These are phyloP conservation scores for Colletotrichum sp. DNA, from an alignment of 2,329 filamentous ascomycete genomes.

Conservation along the genomic window DNA sequence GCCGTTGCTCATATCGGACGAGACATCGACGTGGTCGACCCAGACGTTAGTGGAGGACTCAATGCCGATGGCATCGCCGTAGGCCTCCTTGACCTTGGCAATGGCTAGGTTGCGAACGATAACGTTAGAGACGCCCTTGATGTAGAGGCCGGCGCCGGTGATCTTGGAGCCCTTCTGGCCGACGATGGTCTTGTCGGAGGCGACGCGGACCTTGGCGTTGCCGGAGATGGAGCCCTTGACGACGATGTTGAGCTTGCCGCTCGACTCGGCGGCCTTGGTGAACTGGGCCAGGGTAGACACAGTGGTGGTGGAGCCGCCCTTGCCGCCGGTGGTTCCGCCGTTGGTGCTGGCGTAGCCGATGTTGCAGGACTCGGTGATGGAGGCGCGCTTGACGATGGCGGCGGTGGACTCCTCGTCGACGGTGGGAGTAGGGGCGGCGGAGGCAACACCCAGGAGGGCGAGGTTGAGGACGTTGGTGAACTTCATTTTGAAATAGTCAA, in stretches of 20 bases:
- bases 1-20: slow-evolving; percentile 60
- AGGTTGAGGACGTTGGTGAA: slow-evolving; percentile 31
- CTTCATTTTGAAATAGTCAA: slow-evolving; percentile 28
- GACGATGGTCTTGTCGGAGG: slow-evolving; percentile 51
- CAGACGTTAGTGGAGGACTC: slow-evolving; percentile 64
- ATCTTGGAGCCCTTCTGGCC: slow-evolving; percentile 42
- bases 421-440: slow-evolving; percentile 35
- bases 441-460: slow-evolving; percentile 32
- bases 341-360: slow-evolving; percentile 40
- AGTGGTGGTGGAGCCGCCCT: slow-evolving; percentile 54
- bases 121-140: slow-evolving; percentile 60
- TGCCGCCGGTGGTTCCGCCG: slow-evolving; percentile 53
- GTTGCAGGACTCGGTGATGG: slow-evolving; percentile 38
- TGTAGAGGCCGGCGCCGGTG: slow-evolving; percentile 54
- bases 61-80: slow-evolving; percentile 66
- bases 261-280: slow-evolving; percentile 49
- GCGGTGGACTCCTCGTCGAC: slow-evolving; percentile 28
- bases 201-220: slow-evolving; percentile 44
- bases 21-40: slow-evolving; percentile 73
- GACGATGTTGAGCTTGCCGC: slow-evolving; percentile 45
- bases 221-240: slow-evolving; percentile 46
- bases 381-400: slow-evolving; percentile 36
- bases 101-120: slow-evolving; percentile 68
- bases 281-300: slow-evolving; percentile 52
- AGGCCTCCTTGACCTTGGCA: slow-evolving; percentile 57